phyloP scores from a whole-genome alignment of 2,329 filamentous ascomycete species.

The Graphiopsis chlorocephala region DNA sequence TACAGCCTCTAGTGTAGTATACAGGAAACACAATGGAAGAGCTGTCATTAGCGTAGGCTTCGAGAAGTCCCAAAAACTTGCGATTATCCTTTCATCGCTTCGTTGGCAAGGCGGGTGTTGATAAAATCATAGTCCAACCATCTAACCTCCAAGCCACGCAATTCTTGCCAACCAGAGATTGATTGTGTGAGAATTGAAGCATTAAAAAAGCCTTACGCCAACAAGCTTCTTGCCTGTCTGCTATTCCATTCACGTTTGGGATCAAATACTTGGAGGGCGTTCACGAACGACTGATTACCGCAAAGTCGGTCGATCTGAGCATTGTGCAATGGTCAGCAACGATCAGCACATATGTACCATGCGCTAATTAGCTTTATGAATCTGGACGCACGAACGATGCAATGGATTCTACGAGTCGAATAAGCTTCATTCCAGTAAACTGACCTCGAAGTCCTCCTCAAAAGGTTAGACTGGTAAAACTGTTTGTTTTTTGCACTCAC shows the following conservation, averaged over 20 bases:
- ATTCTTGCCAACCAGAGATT: background rate
- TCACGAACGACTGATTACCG: background rate
- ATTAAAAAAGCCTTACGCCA: too few species aligned
- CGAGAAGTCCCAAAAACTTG: too few species aligned
- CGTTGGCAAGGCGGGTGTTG: too few species aligned
- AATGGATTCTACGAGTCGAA: background rate
- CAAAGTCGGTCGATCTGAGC: background rate
- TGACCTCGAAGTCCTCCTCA: background rate
- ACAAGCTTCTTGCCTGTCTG: background rate
- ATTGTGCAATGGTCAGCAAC: background rate
- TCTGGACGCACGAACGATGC: background rate
- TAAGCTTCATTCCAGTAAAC: background rate
- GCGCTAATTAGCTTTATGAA: background rate
- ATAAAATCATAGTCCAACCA: background rate
- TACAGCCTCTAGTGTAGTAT: background rate
- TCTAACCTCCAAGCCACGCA: background rate
- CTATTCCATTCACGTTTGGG: background rate
- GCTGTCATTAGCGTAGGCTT: background rate
- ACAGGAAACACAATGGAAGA: too few species aligned
- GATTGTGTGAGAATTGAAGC: too few species aligned
- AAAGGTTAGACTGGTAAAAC: background rate
- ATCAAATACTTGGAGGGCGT: background rate
- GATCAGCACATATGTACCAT: background rate
- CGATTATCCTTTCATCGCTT: too few species aligned
- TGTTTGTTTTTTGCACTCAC: background rate